Conservation (phyloP, 2,329 filamentous ascomycete species). For the Colletotrichum limetticola region DNA sequence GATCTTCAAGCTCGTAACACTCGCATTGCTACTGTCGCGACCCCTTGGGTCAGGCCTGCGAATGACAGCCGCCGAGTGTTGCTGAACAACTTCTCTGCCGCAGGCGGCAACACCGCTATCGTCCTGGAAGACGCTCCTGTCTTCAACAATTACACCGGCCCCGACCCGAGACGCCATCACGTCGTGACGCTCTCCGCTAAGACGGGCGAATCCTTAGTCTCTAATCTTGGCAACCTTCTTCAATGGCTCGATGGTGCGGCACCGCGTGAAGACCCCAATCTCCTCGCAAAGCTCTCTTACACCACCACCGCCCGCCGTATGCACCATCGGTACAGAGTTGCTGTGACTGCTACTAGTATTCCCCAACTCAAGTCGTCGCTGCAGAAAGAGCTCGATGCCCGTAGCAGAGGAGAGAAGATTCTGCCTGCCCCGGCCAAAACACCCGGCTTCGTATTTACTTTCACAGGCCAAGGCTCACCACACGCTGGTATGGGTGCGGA, state of each 20-base stretch:
- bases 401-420: constrained; percentile 51
- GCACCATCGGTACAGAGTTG: constrained; percentile 55
- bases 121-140: constrained; percentile 70
- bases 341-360: constrained; percentile 53
- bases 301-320: constrained; percentile 75
- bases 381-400: constrained; percentile 52
- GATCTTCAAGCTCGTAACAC: constrained; percentile 67
- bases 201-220: constrained; percentile 63
- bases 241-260: constrained; percentile 57
- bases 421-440: constrained; percentile 52
- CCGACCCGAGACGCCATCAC: constrained; percentile 65
- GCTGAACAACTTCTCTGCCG: constrained; percentile 77
- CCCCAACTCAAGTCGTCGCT: constrained; percentile 40
- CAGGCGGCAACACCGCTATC: constrained; percentile 76
- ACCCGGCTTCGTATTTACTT: constrained; percentile 62
- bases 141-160: constrained; percentile 52
- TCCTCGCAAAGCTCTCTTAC: constrained; percentile 70
- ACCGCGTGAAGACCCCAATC: constrained; percentile 55
- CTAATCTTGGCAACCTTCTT: constrained; percentile 66
- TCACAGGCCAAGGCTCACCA: constrained; percentile 66
- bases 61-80: constrained; percentile 59
- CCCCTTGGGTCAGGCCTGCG: constrained; percentile 58
- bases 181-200: constrained; percentile 67
- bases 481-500: constrained; percentile 61
- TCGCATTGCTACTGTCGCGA: constrained; percentile 65